Evolutionary conservation across 345 rosid genomes (phyloP), one percentile per base, ranked within the genome.

Genomic region (Reutealis trisperma): DNA sequence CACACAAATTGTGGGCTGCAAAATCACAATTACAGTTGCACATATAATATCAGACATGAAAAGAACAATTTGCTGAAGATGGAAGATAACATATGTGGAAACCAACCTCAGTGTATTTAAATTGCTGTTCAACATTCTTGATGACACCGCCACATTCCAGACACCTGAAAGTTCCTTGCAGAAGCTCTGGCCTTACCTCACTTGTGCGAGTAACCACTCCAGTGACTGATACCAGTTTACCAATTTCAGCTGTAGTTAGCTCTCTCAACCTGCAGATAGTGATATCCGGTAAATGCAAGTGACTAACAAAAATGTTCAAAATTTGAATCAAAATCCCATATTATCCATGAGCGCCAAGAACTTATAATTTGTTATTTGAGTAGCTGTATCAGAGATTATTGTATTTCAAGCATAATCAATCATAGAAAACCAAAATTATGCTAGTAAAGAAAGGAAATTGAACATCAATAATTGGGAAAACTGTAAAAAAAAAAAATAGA

Each of bases 121-220:
- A 96, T 69, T 96, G 98, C 73, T 93, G 99, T 49, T 96, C 97
- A 71, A 96, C 98, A 74, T 96, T 88, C 86, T 89, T 92, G 8
- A 91, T 82, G 67, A 93, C 89, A 7, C 77, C 74, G 18, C 93
- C 95, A 68, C 98, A 96, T 18, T 93, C 97, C 80, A 93, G 87
- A 78, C 99, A 96, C 85, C 87, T 91, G 76, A 93, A 96, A 13
- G 97, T 84, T 41, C 99, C 99, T 34, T 88, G 88, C 55, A 93
- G 92, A 81, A 96, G 98, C 85, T 96, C 97, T 8, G 99, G 98
- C 79, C 99, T 86, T 54, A 96, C 99, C 86, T 92, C 98, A 21
- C 99, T 96, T 0, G 99, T 91, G 54, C 98, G 91, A 58, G 99
- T 96, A 82, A 93, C 98, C 70, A 96, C 97, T 37, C 99, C 97